Percentiles rank a stretch among this genome's conserved stretches.
Evolutionary conservation across 2,329 filamentous ascomycete genomes (phyloP).

Genomic region (Tolypocladium ophioglossoides): DNA sequence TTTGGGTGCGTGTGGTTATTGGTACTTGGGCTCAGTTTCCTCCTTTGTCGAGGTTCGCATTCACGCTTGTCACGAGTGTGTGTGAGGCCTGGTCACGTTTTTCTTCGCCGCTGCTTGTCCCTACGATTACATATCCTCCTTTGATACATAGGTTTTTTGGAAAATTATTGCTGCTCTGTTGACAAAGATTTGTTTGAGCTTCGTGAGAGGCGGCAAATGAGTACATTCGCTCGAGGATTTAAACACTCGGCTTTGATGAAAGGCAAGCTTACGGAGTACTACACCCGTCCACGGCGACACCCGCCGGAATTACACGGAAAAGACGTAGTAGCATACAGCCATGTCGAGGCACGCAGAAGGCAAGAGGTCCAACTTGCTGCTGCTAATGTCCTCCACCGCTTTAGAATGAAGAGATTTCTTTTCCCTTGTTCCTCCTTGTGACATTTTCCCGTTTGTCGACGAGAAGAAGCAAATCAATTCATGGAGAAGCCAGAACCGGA

Average conservation of each 20-base stretch:
- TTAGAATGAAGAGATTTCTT: background rate
- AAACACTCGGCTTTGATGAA: background rate
- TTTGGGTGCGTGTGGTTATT: conserved; percentile 6
- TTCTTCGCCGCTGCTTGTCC: background rate
- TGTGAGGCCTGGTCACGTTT: background rate
- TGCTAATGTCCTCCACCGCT: background rate
- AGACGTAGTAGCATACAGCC: background rate
- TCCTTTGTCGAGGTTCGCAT: background rate
- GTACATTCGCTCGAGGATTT: background rate
- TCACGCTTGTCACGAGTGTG: background rate
- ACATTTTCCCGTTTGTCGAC: no score
- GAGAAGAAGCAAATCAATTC: background rate
- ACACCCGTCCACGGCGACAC: background rate
- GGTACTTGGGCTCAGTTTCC: background rate
- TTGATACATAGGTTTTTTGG: background rate
- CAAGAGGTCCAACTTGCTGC: background rate
- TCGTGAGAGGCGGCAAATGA: background rate
- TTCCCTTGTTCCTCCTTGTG: background rate
- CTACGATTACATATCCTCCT: background rate
- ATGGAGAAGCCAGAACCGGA: background rate
- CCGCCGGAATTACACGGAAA: background rate
- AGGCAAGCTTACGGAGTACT: background rate
- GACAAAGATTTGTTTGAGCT: background rate
- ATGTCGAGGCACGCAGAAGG: background rate
- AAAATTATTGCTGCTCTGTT: background rate